phyloP scores from a whole-genome alignment of 305 asterid species.

The Caryopteris hybrid region DNA sequence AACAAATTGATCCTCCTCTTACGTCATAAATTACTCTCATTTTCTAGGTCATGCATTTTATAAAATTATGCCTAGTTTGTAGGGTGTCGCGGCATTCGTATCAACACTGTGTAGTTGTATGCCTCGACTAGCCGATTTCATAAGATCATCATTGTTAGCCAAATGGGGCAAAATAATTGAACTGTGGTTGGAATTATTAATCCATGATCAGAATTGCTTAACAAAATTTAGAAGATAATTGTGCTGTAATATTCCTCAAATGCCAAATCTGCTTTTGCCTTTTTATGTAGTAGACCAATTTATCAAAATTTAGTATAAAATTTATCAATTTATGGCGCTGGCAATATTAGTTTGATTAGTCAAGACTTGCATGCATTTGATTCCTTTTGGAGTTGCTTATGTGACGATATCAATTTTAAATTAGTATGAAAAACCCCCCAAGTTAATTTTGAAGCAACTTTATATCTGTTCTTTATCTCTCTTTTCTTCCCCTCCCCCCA shows the following conservation, averaged over 20 bases:
- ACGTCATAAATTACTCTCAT: neutral
- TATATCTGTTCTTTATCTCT: neutral
- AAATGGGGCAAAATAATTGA: neutral
- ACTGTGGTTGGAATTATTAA: neutral
- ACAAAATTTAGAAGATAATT: neutral
- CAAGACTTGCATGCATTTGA: neutral
- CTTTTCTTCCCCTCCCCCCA: no score
- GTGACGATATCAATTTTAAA: neutral
- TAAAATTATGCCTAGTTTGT: neutral
- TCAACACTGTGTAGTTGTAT: neutral
- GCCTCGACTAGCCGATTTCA: neutral
- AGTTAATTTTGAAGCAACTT: neutral
- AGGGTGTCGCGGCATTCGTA: neutral
- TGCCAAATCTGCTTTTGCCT: neutral
- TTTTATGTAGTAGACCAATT: neutral
- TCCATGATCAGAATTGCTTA: neutral
- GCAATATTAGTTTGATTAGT: neutral
- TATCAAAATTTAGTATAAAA: neutral
- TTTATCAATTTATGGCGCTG: no score
- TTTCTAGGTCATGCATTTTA: neutral
- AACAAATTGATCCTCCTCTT: constrained; percentile 5
- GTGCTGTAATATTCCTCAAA: neutral
- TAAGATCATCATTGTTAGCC: neutral
- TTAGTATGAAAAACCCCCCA: neutral
- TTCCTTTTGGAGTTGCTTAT: neutral